Base-by-base conservation (phyloP, 1,284 basidiomycete species). In the Irpex rosettiformis region DNA sequence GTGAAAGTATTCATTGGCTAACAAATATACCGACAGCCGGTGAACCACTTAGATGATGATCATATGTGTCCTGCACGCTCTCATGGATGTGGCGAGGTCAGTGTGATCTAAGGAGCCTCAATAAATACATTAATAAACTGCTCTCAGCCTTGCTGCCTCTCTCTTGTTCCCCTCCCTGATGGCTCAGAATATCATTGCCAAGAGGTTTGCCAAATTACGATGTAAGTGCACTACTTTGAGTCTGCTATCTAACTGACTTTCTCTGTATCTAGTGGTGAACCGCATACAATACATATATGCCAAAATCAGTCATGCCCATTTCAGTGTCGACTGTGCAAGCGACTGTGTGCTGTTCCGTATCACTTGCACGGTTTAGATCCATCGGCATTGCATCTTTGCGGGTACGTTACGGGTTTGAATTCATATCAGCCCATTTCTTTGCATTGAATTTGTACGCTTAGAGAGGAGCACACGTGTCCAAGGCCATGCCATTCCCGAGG, bases 71-170 rank as follows among this genome's bases (percentile, higher is more conserved):
- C 81, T 0, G 79, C 83, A 4, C 68, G 70, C 1, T 64, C 75
- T 1, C 85, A 87, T 61, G 75, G 75, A n/a, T 86, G 85, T 58
- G 82, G 82, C 28, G 69, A 78, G 72, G 84, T 81, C 37, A 33
- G 45, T n/a, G n/a, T 33, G 30, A 33, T 33, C 6, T 13, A 5
- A 33, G 13, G 30, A 13, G 5, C 5, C 30, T 33, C 6, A 6
- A 33, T 5, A 33, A 13, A 33, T 13, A 33, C 30, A 5, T 33
- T 6, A 6, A 33, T 13, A 33, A 33, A 13, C 13, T 13, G 30
- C 30, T 33, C n/a, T 33, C 58, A 85, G 84, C 73, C 77, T 1
- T 86, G 84, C 52, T 72, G 69, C 57, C 65, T 84, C 3, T 66
- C 64, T 4, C 61, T 72, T 18, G 55, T 80, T 1, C 66, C 30